These are phyloP conservation scores for Saxophila tyrrhenica DNA, from an alignment of 495 filamentous ascomycete genomes.

Conservation along the genomic window DNA sequence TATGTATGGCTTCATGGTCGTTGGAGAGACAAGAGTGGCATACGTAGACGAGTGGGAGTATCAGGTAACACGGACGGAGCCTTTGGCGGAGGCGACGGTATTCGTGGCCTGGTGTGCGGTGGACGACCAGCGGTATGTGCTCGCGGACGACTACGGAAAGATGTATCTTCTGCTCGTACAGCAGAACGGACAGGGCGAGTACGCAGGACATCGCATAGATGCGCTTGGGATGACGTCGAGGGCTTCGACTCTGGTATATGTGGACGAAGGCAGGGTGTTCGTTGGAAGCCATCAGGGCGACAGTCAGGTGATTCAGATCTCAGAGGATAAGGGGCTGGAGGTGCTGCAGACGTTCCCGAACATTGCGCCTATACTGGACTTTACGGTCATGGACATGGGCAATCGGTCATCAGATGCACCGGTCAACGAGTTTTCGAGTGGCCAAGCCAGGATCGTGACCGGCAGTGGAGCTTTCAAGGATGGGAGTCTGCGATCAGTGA, in stretches of 20 bases:
- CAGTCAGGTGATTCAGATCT: constrained; percentile 66
- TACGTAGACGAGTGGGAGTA: constrained; percentile 68
- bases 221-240: constrained; percentile 60
- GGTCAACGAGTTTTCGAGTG: constrained; percentile 82
- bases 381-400: constrained; percentile 89
- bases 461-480: constrained; percentile 81
- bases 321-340: constrained; percentile 40
- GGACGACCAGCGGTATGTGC: constrained; percentile 64
- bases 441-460: constrained; percentile 86
- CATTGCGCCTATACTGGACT: constrained; percentile 84
- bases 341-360: constrained; percentile 70
- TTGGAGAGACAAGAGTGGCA: constrained; percentile 72
- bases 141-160: constrained; percentile 82
- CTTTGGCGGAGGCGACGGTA: constrained; percentile 59
- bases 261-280: constrained; percentile 64
- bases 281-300: constrained; percentile 89
- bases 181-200: constrained; percentile 48
- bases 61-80: constrained; percentile 44
- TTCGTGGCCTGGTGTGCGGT: constrained; percentile 84
- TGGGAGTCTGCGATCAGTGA: constrained; percentile 74
- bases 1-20: constrained; percentile 49
- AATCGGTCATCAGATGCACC: constrained; percentile 65
- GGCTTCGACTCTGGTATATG: constrained; percentile 65
- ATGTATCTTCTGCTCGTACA: constrained; percentile 70
- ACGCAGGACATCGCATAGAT: constrained; percentile 55